A percentile compares a stretch with the other conserved stretches of the same genome.
Conservation (phyloP, 805 yeast species). For the Candida ovalis region DNA sequence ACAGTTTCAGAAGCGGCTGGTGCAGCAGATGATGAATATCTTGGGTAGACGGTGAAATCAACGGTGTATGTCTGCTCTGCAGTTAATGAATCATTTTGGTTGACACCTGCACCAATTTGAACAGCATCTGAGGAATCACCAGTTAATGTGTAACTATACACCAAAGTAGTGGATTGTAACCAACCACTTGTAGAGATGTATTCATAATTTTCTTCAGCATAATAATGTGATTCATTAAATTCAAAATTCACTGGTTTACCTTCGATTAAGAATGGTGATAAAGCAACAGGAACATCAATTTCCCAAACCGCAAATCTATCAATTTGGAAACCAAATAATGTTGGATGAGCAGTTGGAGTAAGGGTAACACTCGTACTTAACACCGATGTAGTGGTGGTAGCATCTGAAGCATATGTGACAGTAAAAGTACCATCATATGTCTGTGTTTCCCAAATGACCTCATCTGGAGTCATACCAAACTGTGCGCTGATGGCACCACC, state of each 20-base stretch:
- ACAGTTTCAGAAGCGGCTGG: not conserved
- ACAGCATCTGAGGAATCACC: not conserved
- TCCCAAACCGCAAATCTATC: conserved; percentile 2
- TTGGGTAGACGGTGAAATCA: not conserved
- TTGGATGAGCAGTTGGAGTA: conserved; percentile 1
- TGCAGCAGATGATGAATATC: not conserved
- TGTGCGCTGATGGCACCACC: conserved; percentile 6
- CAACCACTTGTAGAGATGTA: not conserved
- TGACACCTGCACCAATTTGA: not conserved
- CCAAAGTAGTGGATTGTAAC: not conserved
- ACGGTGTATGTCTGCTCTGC: not conserved
- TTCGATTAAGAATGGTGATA: conserved; percentile 1
- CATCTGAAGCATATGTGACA: not conserved
- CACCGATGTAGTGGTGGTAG: not conserved
- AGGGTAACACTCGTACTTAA: not conserved
- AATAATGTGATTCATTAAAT: not conserved
- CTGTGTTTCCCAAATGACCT: conserved; percentile 1
- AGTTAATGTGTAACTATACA: not conserved
- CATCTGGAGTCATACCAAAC: conserved; percentile 7
- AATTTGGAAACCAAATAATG: conserved; percentile 3
- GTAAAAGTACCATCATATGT: not conserved
- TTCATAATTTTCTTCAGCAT: not conserved
- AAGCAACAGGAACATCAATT: conserved; percentile 2
- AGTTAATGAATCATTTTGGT: not conserved
- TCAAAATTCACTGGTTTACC: not conserved